Evolutionary conservation across 768 basidiomycete species (phyloP).

Genomic region (Coprinopsis strossmayeri): DNA sequence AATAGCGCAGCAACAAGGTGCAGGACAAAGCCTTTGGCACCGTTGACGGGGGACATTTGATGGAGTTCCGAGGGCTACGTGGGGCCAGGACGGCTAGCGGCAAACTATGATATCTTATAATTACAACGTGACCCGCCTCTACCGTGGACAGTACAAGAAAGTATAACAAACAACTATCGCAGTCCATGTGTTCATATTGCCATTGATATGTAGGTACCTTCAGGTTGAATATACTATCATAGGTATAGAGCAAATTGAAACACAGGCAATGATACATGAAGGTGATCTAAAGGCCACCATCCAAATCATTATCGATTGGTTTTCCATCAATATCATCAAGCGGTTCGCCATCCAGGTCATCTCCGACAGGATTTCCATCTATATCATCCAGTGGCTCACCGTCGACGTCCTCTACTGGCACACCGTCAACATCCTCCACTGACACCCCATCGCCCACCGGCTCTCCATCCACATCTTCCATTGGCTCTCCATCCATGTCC

Average conservation of each 20-base stretch:
- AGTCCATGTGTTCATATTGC: too few species aligned
- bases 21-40: not conserved
- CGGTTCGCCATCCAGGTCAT: not conserved
- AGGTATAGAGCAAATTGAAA: too few species aligned
- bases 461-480: slow-evolving; percentile 35
- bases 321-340: not conserved
- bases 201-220: too few species aligned
- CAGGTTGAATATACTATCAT: too few species aligned
- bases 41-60: not conserved
- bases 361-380: not conserved
- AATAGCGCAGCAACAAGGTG: not conserved
- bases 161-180: too few species aligned
- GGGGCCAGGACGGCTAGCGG: too few species aligned
- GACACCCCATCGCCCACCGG: slow-evolving; percentile 41
- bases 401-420: slow-evolving; percentile 40
- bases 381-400: slow-evolving; percentile 31
- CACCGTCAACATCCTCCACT: slow-evolving; percentile 26
- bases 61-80: too few species aligned
- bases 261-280: too few species aligned
- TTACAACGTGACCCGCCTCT: too few species aligned
- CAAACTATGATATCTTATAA: too few species aligned
- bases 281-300: too few species aligned
- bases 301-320: not conserved
- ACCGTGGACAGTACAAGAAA: too few species aligned
- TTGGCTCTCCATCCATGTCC: slow-evolving; percentile 35